Base-by-base conservation (phyloP, 768 basidiomycete species). In the Leucosporidium creatinivorum region DNA sequence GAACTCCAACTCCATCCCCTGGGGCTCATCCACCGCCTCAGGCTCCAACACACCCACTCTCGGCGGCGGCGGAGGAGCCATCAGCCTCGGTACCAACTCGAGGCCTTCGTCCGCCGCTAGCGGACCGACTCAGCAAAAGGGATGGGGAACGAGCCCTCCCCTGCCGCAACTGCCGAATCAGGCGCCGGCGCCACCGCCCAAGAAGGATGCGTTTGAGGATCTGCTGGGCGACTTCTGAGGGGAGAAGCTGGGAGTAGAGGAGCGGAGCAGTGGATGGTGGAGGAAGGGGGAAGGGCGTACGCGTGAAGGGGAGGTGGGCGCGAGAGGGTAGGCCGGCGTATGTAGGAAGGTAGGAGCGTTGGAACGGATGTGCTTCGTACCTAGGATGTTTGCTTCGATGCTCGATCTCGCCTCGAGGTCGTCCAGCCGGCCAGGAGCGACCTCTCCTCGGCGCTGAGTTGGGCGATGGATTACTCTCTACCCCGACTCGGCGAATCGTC, bases 191-290 rank as follows among this genome's bases (percentile, higher is more conserved):
- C 58, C 64, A 36, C 60, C 52, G 44, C 60, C 39, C 50, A 78
- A 77, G 72, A 77, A 76, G 68, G 79, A 80, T 62, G 77, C 78
- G 23, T 80, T 80, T 72, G 79, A 76, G 23, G 79, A 80, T 70
- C 65, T 80, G 56, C 75, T 79, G 49, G 76, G 78, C 58, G 72
- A 78, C 55, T 75, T 73, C 31, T 73, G 52, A 63, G 54, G 17
- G 31, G 39, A 15, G 39, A 17, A 15, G 12, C 33, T 5, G 12
- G 33, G 33, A 36, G 39, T 6, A 17, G 39, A 17, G 15, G 39
- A 2, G 39, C 3, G 39, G 39, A 44, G 39, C 8, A 13, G 39
- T 33, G 33, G 33, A 5, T 33, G 33, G 33, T 4, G 9, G 28
- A 36, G 39, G 30, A 25, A 2, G 58, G 12, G 10, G 31, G 23